Percentiles rank a stretch among this genome's conserved stretches.
Evolutionary conservation across 164 flowering plant genomes (phyloP).

Genomic region (Vitis rupestris): DNA sequence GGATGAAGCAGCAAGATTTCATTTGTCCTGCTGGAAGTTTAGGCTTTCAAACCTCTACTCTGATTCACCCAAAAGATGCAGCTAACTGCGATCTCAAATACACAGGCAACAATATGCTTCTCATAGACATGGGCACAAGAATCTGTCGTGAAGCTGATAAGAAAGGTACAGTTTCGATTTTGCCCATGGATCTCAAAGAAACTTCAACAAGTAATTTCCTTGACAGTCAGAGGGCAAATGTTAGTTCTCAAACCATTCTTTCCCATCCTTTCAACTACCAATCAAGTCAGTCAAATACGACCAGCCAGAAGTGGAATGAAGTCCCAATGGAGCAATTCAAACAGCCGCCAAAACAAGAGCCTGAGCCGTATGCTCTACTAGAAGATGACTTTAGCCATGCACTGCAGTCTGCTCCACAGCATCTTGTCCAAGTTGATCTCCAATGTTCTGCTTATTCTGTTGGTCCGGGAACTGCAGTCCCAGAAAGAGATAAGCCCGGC

Average conservation of each 20-base stretch:
- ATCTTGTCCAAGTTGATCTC: background rate
- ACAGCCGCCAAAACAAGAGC: constrained; percentile 5
- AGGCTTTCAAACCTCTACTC: constrained; percentile 6
- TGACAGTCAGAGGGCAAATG: background rate
- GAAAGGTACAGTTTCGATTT: constrained; percentile 11
- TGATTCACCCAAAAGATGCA: constrained; percentile 2
- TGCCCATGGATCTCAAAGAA: background rate
- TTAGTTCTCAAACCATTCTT: background rate
- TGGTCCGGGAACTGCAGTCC: background rate
- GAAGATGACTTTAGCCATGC: background rate
- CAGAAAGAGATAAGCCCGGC: background rate
- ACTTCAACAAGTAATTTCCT: constrained; percentile 1
- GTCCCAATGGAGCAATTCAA: background rate
- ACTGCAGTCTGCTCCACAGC: background rate
- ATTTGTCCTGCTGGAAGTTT: constrained; percentile 7
- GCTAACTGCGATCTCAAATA: constrained; percentile 1
- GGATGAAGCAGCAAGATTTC: constrained; percentile 6
- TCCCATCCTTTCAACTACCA: constrained; percentile 6
- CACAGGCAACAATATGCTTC: background rate
- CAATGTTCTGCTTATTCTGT: background rate
- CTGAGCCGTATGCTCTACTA: background rate
- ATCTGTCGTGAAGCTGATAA: constrained; percentile 4
- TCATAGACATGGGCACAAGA: background rate
- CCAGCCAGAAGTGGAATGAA: background rate
- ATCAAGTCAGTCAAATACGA: background rate